Evolutionary conservation across 495 filamentous ascomycete species (phyloP).

Genomic region (Talaromyces ruber): DNA sequence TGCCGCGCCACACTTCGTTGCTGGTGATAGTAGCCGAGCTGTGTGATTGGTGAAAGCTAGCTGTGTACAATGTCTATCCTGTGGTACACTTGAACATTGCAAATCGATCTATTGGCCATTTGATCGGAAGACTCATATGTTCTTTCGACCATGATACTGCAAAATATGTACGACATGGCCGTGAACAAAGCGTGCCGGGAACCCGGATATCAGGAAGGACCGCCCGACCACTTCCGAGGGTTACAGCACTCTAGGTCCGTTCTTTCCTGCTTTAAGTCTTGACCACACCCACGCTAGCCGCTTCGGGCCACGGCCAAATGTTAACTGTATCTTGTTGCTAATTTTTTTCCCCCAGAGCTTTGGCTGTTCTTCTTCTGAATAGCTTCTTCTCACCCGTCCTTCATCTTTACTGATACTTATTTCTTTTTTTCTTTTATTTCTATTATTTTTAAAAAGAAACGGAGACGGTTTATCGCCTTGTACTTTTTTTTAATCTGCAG

Average conservation of each 20-base stretch:
- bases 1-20: background rate
- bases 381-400: background rate
- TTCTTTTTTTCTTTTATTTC: conserved; percentile 12
- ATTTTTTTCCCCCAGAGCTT: background rate
- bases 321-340: background rate
- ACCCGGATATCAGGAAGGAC: conserved; percentile 15
- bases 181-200: background rate
- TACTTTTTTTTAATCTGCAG: conserved; percentile 16
- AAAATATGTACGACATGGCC: background rate
- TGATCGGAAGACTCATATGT: too few relatives aligned
- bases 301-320: background rate
- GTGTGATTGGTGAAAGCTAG: background rate
- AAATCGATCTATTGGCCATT: background rate
- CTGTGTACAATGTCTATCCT: background rate
- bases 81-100: background rate
- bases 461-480: conserved; percentile 31
- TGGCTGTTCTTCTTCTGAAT: conserved; percentile 2
- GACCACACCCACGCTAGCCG: background rate
- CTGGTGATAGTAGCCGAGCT: background rate
- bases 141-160: too few relatives aligned
- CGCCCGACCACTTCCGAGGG: conserved; percentile 40
- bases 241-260: background rate
- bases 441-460: conserved; percentile 15
- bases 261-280: background rate
- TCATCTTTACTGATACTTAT: background rate